Base-by-base conservation (phyloP, 257 asterid species). In the Nicotiana tomentosiformis region DNA sequence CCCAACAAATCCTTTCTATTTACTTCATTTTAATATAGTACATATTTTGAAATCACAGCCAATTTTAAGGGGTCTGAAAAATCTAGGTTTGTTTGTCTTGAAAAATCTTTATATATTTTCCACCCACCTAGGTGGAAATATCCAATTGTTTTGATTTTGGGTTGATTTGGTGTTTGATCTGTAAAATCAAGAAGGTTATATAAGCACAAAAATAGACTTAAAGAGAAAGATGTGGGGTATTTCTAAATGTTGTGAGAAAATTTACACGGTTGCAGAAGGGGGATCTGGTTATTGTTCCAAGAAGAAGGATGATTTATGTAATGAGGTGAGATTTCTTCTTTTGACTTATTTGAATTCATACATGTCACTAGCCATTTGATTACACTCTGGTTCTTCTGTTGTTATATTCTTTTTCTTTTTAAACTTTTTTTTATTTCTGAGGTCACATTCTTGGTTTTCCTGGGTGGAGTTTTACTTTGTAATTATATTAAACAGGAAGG, bases 221-320 rank as follows among this genome's bases (percentile, higher is more conserved):
- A 57, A 4, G 81, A 77, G 84, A 80, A 84, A 78, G 78, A 91
- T 92, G 95, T 87, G 92, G 88, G 85, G 88, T 87, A 80, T 88
- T 23, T 81, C 97, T 10, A 93, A 90, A 80, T 88, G 89, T 78
- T 89, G 93, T 91, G 97, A 93, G 81, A 91, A 88, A 82, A 81
- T 89, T 30, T 87, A 88, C 87, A 62, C 60, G 90, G 88, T 88
- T 91, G 92, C 90, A 14, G 97, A 92, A 90, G 97, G 95, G 87
- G 97, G 93, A 87, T 92, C 97, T 90, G 90, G 77, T 80, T 92
- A 91, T 87, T 92, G 95, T 80, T 90, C 94, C 80, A 93, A 93
- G 86, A 93, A 93, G 83, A 83, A 90, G 14, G 97, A 93, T 89
- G 95, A 93, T 90, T 68, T 81, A 5, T 90, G 74, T 56, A 88